Base-by-base conservation (phyloP, 1,284 basidiomycete species). In the Moniliella sp. region DNA sequence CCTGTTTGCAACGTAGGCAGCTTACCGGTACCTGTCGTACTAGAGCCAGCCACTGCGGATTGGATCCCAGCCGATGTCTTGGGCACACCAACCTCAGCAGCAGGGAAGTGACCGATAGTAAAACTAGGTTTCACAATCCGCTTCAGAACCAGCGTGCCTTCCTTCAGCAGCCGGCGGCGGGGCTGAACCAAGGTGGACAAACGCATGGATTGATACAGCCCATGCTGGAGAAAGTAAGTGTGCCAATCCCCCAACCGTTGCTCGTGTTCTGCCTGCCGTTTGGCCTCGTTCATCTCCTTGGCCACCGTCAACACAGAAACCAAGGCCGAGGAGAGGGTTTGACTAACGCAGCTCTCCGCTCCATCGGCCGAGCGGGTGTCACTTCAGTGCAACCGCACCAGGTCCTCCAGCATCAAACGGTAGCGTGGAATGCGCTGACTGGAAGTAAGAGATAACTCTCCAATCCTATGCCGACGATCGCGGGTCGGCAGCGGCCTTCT, bases 171-270 rank as follows among this genome's bases (percentile, higher is more conserved):
- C 72, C 80, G 50, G 69, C 88, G 74, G 65, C 97, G 91, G 10
- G 88, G 91, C 61, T 97, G 91, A 16, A 99, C 91, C 27, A 99
- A 67, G 7, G 91, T 86, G 37, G 82, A 86, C n/a, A n/a, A n/a
- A n/a, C n/a, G n/a, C n/a, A n/a, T n/a, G n/a, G n/a, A n/a, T n/a
- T n/a, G n/a, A n/a, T n/a, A n/a, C 3, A 82, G 80, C 60, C 91
- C 91, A 49, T 73, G 77, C 15, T 81, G 81, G 26, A 76, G 70
- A 50, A 97, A 91, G 45, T 81, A 70, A 31, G 75, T 62, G 65
- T 97, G 88, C 91, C 91, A 64, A 15, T 45, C 40, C 10, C 60
- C 43, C 23, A 54, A 29, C 15, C 35, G 39, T n/a, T 40, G 40
- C 12, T 48, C 45, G 25, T 49, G 50, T 32, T 53, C 47, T 3